Percentiles rank a stretch among this genome's conserved stretches.
These are phyloP conservation scores for Novymonas esmeraldas DNA, from an alignment of 208 protist genomes.

Conservation along the genomic window DNA sequence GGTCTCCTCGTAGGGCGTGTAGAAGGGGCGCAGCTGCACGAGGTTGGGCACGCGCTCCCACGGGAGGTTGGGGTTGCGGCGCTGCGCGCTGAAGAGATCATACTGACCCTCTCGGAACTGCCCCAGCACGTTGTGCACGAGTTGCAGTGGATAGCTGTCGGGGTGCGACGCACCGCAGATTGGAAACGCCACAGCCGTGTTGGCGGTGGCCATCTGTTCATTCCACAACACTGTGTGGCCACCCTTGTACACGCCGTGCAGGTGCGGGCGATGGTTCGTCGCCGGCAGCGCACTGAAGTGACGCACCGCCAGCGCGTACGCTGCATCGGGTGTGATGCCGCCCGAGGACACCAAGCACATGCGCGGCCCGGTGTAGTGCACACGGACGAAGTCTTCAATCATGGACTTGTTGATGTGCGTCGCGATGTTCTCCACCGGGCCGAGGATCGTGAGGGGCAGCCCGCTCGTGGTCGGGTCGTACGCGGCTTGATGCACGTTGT, in stretches of 20 bases:
- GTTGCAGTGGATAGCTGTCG: constrained; percentile 93
- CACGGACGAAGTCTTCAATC: constrained; percentile 92
- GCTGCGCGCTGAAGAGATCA: constrained; percentile 77
- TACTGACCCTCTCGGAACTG: constrained; percentile 88
- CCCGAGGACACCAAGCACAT: constrained; percentile 97
- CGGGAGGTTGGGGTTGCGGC: constrained; percentile 63
- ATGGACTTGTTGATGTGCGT: constrained; percentile 86
- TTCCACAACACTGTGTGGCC: constrained; percentile 81
- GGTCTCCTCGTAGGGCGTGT: constrained; percentile 91
- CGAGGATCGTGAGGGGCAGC: constrained; percentile 98
- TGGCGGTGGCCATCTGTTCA: constrained; percentile 74
- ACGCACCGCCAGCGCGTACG: constrained; percentile 90
- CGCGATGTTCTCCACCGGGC: constrained; percentile 96
- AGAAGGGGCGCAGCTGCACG: constrained; percentile 87
- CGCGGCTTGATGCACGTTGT: constrained; percentile 96
- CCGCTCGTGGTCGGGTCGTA: constrained; percentile 91
- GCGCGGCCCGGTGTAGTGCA: constrained; percentile 97
- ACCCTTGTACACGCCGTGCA: constrained; percentile 64
- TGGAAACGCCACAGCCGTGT: constrained; percentile 83
- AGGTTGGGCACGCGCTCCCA: constrained; percentile 72
- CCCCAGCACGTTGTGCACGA: constrained; percentile 95
- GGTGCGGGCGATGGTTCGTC: constrained; percentile 59
- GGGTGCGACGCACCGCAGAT: constrained; percentile 88
- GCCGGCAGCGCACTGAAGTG: constrained; percentile 89
- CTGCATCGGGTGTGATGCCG: constrained; percentile 94